These are phyloP conservation scores for Melaleuca alternifolia DNA, from an alignment of 345 rosid species.

Conservation along the genomic window DNA sequence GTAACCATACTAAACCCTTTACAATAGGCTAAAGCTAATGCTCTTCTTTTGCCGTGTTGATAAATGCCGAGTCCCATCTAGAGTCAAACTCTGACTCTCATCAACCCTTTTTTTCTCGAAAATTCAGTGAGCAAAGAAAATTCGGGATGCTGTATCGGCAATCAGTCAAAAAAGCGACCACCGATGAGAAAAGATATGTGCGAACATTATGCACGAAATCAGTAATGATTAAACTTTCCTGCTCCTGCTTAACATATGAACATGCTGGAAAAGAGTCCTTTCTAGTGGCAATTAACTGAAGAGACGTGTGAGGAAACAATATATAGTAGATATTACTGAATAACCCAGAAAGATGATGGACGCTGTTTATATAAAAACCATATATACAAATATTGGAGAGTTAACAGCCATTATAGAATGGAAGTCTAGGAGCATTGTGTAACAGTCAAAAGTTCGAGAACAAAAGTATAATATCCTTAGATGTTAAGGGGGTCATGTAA, in stretches of 20 bases:
- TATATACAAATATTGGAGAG: neutral
- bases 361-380: neutral
- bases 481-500: no score
- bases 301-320: neutral
- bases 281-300: neutral
- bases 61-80: conserved; percentile 42
- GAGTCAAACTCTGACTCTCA: conserved; percentile 47
- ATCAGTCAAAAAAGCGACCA: neutral
- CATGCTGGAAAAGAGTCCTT: neutral
- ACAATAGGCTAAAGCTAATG: conserved; percentile 51
- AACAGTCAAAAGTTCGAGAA: neutral
- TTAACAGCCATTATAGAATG: neutral
- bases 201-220: neutral
- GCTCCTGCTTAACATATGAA: neutral
- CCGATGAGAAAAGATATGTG: neutral
- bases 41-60: conserved; percentile 63
- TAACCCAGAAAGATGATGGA: neutral
- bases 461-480: no score
- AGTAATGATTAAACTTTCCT: neutral
- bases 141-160: neutral
- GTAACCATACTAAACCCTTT: conserved; percentile 54
- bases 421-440: neutral
- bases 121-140: neutral
- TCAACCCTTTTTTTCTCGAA: conserved; percentile 27
- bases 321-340: neutral